Evolutionary conservation across 1,284 basidiomycete genomes (phyloP).

Genomic region (Heterobasidion irregulare): DNA sequence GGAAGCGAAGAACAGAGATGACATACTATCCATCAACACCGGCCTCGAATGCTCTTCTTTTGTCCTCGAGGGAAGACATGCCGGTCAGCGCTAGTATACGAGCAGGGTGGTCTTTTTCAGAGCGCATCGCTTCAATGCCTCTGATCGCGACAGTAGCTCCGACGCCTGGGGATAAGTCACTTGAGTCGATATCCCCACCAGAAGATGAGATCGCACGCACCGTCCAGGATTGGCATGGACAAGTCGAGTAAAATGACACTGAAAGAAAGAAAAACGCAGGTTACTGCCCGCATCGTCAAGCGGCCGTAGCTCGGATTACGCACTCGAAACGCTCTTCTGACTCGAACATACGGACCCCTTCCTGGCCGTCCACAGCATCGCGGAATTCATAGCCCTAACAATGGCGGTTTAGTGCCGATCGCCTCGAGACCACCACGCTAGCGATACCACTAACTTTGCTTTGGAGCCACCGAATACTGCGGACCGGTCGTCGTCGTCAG

Average conservation of each 20-base stretch:
- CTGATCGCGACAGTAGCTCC: slow-evolving; percentile 82
- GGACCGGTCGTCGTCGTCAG: neutral
- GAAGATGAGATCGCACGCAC: slow-evolving; percentile 23
- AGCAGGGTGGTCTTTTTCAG: slow-evolving; percentile 23
- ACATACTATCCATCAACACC: slow-evolving; percentile 94
- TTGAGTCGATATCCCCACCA: neutral
- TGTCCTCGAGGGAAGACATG: slow-evolving; percentile 88
- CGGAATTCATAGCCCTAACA: slow-evolving; percentile 66
- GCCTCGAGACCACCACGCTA: neutral
- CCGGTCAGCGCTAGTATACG: slow-evolving; percentile 90
- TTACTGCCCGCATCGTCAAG: no score
- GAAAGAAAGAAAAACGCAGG: neutral
- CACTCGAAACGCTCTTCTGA: slow-evolving; percentile 70
- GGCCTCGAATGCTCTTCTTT: slow-evolving; percentile 83
- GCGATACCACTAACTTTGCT: slow-evolving; percentile 52
- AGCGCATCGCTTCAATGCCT: slow-evolving; percentile 57
- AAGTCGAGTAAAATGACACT: slow-evolving; percentile 85
- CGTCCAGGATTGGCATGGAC: slow-evolving; percentile 91
- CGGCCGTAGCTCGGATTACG: slow-evolving; percentile 19
- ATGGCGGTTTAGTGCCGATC: no score
- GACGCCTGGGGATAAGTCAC: slow-evolving; percentile 42
- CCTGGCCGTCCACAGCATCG: slow-evolving; percentile 78
- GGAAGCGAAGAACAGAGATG: neutral
- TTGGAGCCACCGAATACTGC: slow-evolving; percentile 75
- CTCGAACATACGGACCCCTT: slow-evolving; percentile 76